These are phyloP conservation scores for Eucalyptus microcorys DNA, from an alignment of 345 rosid genomes.

Conservation along the genomic window DNA sequence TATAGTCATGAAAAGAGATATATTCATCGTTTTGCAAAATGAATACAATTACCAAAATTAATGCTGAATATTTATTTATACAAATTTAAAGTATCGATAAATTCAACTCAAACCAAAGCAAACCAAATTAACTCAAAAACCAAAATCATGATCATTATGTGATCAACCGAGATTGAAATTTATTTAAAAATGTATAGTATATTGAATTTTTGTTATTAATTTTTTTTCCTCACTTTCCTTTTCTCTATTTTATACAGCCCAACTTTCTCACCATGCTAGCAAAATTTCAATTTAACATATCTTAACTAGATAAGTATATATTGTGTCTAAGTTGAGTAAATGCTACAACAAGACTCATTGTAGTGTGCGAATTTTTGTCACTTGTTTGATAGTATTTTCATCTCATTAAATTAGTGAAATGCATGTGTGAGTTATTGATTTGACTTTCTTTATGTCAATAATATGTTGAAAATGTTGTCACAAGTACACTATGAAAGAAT, in stretches of 20 bases:
- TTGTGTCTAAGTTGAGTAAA: not conserved
- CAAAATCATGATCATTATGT: not conserved
- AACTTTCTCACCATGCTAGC: not conserved
- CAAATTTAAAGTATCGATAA: too few relatives aligned
- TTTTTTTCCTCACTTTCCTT: not conserved
- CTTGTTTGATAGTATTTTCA: not conserved
- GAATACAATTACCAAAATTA: not conserved
- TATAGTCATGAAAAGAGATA: not conserved
- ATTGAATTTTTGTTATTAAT: too few relatives aligned
- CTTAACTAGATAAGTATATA: not conserved
- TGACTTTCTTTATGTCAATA: not conserved
- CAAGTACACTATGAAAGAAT: not conserved
- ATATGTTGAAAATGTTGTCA: not conserved
- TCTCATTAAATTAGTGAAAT: not conserved
- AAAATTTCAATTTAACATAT: not conserved
- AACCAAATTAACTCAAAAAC: not conserved
- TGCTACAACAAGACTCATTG: not conserved
- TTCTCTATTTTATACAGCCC: not conserved
- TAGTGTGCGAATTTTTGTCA: not conserved
- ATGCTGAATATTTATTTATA: too few relatives aligned
- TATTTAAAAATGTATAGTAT: not conserved
- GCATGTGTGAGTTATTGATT: not conserved
- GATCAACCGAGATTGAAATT: not conserved
- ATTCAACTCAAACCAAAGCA: not conserved
- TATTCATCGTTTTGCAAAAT: not conserved